Percentiles rank a stretch among this genome's conserved stretches.
These are phyloP conservation scores for Selaginella tamariscina DNA, from an alignment of 75 land plant species.

Conservation along the genomic window DNA sequence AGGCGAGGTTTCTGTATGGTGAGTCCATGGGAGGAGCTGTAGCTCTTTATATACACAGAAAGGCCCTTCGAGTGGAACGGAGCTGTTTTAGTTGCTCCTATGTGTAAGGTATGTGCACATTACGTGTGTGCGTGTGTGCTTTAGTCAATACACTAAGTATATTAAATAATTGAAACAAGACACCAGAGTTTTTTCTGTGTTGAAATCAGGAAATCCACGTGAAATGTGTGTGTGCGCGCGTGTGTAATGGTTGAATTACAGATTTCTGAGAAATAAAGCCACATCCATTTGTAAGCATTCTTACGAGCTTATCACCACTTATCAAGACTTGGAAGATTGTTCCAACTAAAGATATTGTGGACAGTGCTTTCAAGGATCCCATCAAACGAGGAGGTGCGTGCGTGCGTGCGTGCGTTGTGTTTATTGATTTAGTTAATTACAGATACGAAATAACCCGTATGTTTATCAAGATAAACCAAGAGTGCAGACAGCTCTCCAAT, in stretches of 20 bases:
- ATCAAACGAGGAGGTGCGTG: constrained; percentile 68
- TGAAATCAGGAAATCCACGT: too few species aligned
- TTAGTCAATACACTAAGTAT: background rate
- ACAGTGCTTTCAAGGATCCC: constrained; percentile 86
- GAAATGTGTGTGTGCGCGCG: too few species aligned
- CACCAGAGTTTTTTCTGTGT: background rate
- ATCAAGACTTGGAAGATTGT: constrained; percentile 94
- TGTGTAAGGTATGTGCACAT: constrained; percentile 67
- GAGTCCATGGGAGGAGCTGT: constrained; percentile 93
- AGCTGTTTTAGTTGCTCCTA: constrained; percentile 63
- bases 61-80: constrained; percentile 66
- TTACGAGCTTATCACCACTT: constrained; percentile 48
- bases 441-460: constrained; percentile 16
- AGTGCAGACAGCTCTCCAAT: constrained; percentile 14
- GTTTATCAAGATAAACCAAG: constrained; percentile 14
- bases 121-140: background rate
- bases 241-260: constrained; percentile 17
- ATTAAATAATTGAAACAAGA: background rate
- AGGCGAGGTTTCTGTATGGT: constrained; percentile 60
- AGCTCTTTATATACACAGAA: constrained; percentile 40
- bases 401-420: too few species aligned
- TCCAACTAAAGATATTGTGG: constrained; percentile 70
- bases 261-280: constrained; percentile 98
- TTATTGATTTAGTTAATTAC: too few species aligned
- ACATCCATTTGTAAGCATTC: constrained; percentile 45